Percentiles rank a stretch among this genome's conserved stretches.
phyloP scores from a whole-genome alignment of 2,329 filamentous ascomycete species.

The Fusarium torreyae region DNA sequence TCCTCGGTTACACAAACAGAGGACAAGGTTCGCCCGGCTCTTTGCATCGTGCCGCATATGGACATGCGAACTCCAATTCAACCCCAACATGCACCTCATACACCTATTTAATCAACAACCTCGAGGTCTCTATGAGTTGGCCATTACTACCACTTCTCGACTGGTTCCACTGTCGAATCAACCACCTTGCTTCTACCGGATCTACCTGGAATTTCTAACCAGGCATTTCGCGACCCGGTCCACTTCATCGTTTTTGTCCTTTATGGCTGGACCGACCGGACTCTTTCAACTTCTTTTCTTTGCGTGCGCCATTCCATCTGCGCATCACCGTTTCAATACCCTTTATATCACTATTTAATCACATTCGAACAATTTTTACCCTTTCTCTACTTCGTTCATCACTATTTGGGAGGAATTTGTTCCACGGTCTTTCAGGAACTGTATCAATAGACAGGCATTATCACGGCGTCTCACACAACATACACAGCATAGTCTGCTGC shows the following conservation, averaged over 20 bases:
- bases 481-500: conserved; percentile 39
- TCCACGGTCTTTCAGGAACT: conserved; percentile 46
- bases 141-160: conserved; percentile 9
- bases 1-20: conserved; percentile 40
- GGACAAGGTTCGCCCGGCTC: conserved; percentile 42
- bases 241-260: conserved; percentile 33
- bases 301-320: conserved; percentile 27
- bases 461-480: conserved; percentile 48
- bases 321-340: conserved; percentile 44
- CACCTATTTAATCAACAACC: conserved; percentile 42
- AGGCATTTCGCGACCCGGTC: conserved; percentile 28
- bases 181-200: conserved; percentile 41
- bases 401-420: conserved; percentile 46
- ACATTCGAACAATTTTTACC: conserved; percentile 11
- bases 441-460: conserved; percentile 52
- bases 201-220: conserved; percentile 13
- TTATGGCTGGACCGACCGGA: conserved; percentile 50
- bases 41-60: conserved; percentile 44
- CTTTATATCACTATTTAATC: conserved; percentile 47
- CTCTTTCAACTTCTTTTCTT: conserved; percentile 45
- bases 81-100: conserved; percentile 43
- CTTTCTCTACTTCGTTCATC: conserved; percentile 36
- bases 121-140: conserved; percentile 36
- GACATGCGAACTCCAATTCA: conserved; percentile 42
- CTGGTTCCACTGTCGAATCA: conserved; percentile 43